These are phyloP conservation scores for Carex cristatella DNA, from an alignment of 176 grass and related monocot genomes.

Conservation along the genomic window DNA sequence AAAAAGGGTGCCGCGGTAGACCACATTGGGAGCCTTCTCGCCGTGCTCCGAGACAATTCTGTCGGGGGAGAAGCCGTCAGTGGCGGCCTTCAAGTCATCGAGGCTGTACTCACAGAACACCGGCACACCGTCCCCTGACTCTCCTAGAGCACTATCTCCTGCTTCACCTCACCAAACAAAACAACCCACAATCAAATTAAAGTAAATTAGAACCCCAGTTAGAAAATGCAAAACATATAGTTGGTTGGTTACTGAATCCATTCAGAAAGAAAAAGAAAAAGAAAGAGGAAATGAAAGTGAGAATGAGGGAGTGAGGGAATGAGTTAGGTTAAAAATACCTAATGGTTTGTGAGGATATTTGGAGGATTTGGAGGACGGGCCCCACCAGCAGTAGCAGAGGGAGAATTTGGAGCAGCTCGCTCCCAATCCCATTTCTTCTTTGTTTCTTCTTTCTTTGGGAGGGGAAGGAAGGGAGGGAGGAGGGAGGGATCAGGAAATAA, in stretches of 20 bases:
- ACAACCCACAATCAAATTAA: neutral
- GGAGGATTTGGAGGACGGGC: neutral
- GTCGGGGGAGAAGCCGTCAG: conserved; percentile 39
- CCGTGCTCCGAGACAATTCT: conserved; percentile 41
- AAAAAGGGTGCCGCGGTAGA: conserved; percentile 40
- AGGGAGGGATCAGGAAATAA: too few relatives aligned
- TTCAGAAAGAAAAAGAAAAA: neutral
- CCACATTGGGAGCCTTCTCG: conserved; percentile 57
- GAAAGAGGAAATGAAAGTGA: neutral
- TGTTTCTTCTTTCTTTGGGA: too few relatives aligned
- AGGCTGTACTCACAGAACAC: conserved; percentile 36
- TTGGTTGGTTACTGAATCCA: too few relatives aligned
- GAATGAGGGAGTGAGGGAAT: too few relatives aligned
- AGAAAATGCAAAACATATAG: neutral
- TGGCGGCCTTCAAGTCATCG: conserved; percentile 37
- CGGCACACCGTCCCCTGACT: conserved; percentile 1
- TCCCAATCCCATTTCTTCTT: neutral
- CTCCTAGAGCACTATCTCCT: neutral
- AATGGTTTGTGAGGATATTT: conserved; percentile 10
- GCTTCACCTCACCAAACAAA: too few relatives aligned
- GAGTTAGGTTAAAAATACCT: too few relatives aligned
- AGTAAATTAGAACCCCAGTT: neutral
- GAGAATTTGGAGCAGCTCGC: conserved; percentile 12
- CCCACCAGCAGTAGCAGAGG: neutral
- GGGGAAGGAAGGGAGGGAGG: too few relatives aligned